A percentile compares a stretch with the other conserved stretches of the same genome.
Evolutionary conservation across 2,329 filamentous ascomycete genomes (phyloP).

Genomic region (Aureobasidium sp.): DNA sequence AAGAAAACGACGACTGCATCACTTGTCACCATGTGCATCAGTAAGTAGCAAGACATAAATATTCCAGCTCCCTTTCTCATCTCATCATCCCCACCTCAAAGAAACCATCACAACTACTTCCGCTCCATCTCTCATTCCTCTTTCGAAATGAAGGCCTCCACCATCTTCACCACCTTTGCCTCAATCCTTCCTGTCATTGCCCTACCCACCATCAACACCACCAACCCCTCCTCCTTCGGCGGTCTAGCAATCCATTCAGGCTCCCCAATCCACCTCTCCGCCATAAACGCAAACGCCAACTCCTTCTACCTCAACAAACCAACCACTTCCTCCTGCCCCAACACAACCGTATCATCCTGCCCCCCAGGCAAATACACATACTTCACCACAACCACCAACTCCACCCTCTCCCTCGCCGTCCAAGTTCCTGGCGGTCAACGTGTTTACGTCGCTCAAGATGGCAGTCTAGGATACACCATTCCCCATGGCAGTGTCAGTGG

Average conservation of each 20-base stretch:
- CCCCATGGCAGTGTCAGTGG: slow-evolving; percentile 20
- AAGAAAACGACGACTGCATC: background rate
- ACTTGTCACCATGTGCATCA: background rate
- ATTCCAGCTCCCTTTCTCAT: background rate
- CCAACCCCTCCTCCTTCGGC: slow-evolving; percentile 25
- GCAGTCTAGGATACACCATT: slow-evolving; percentile 20
- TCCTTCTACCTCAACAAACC: slow-evolving; percentile 19
- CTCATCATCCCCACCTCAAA: background rate
- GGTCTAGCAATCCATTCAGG: slow-evolving; percentile 27
- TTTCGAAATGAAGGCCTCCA: slow-evolving; percentile 8
- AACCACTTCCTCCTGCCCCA: slow-evolving; percentile 22
- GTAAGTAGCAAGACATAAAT: background rate
- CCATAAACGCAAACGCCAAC: slow-evolving; percentile 24
- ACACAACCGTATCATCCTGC: slow-evolving; percentile 11
- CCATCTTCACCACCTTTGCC: slow-evolving; percentile 4
- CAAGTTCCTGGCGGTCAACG: slow-evolving; percentile 24
- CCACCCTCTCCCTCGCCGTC: slow-evolving; percentile 20
- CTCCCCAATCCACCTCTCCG: slow-evolving; percentile 24
- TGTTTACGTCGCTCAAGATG: slow-evolving; percentile 23
- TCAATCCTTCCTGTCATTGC: slow-evolving; percentile 15
- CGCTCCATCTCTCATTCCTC: background rate
- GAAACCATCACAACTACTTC: too few species aligned
- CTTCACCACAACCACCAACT: slow-evolving; percentile 24
- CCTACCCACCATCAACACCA: background rate
- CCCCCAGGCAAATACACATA: slow-evolving; percentile 22